phyloP scores from a whole-genome alignment of 768 basidiomycete species.

The Clitopilus passeckerianus region DNA sequence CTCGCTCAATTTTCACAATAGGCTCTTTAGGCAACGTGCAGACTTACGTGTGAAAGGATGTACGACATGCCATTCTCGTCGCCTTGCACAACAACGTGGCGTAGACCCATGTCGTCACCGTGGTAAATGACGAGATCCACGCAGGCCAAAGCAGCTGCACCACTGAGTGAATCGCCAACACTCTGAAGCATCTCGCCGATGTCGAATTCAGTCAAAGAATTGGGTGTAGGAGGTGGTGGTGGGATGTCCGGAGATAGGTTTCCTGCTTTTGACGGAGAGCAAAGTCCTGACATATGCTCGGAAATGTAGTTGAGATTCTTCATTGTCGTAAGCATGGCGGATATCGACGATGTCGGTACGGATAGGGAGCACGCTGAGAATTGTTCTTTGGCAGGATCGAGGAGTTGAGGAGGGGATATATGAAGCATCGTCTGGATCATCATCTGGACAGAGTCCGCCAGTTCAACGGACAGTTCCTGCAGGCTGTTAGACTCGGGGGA shows the following conservation, averaged over 20 bases:
- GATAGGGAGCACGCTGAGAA: constrained; percentile 86
- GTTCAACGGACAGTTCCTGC: constrained; percentile 74
- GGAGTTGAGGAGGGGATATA: constrained; percentile 82
- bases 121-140: constrained; percentile 92
- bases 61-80: constrained; percentile 83
- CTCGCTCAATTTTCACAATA: constrained; percentile 11
- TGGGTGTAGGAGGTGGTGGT: not conserved
- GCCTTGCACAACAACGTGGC: constrained; percentile 80
- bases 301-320: constrained; percentile 92
- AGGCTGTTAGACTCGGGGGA: constrained; percentile 32
- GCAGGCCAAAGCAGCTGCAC: constrained; percentile 75
- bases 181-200: constrained; percentile 88
- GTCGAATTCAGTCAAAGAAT: constrained; percentile 69
- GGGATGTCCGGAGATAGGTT: not conserved
- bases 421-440: constrained; percentile 90
- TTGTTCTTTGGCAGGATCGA: constrained; percentile 92
- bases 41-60: constrained; percentile 78
- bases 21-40: constrained; percentile 1
- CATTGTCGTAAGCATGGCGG: constrained; percentile 87
- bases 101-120: constrained; percentile 75
- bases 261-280: constrained; percentile 11
- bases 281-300: constrained; percentile 68
- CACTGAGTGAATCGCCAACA: constrained; percentile 84
- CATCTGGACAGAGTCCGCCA: constrained; percentile 88
- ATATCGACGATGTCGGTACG: constrained; percentile 83